A percentile compares a stretch with the other conserved stretches of the same genome.
phyloP scores from a whole-genome alignment of 257 asterid species.

The Solanum arcanum region DNA sequence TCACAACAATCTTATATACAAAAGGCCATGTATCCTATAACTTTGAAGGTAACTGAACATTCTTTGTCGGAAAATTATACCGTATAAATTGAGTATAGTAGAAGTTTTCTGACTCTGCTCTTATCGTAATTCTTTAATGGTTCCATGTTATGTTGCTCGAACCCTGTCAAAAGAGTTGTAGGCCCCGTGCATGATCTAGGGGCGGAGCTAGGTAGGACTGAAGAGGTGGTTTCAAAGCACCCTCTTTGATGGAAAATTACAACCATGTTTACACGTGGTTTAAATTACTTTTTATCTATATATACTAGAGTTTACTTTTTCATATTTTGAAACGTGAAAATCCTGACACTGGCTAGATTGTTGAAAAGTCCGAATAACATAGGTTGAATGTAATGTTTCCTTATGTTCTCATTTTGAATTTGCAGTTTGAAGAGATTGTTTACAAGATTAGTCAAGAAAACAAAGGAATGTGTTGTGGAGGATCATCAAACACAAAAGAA shows the following conservation, averaged over 20 bases:
- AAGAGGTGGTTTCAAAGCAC: not conserved
- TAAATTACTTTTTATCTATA: not conserved
- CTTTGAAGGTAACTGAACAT: conserved; percentile 35
- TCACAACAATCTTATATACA: conserved; percentile 43
- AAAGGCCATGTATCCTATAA: conserved; percentile 40
- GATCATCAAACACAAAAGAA: conserved; percentile 28
- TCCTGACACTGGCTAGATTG: not conserved
- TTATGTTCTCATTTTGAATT: not conserved
- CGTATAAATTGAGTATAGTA: not conserved
- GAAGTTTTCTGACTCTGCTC: not conserved
- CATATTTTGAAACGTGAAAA: not conserved
- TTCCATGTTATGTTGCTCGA: not conserved
- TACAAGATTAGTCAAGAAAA: conserved; percentile 46
- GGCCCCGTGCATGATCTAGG: not conserved
- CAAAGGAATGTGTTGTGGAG: conserved; percentile 32
- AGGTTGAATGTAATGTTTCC: not conserved
- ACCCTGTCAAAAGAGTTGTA: not conserved
- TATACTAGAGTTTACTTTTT: too few species aligned
- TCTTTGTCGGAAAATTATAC: not conserved
- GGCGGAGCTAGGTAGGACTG: not conserved
- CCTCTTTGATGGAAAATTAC: not conserved
- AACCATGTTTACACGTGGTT: not conserved
- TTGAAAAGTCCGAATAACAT: not conserved
- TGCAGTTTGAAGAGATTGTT: conserved; percentile 87
- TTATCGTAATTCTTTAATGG: not conserved